Evolutionary conservation across 2,329 filamentous ascomycete genomes (phyloP).

Genomic region (Hypoxylon sp.): DNA sequence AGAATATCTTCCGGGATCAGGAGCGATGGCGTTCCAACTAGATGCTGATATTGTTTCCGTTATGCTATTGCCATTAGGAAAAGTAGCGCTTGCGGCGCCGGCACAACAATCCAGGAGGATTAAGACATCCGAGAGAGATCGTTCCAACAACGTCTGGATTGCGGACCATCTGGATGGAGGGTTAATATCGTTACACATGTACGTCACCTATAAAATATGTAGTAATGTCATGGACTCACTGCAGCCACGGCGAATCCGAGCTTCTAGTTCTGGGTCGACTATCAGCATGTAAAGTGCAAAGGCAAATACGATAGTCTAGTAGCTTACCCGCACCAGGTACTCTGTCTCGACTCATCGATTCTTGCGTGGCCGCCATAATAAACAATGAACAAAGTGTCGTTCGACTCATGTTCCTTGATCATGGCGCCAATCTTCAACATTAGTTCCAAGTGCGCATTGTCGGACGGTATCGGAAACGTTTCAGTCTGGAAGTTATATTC

Average conservation of each 20-base stretch:
- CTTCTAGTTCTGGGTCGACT: slow-evolving; percentile 61
- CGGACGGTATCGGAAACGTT: slow-evolving; percentile 71
- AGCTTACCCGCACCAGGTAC: slow-evolving; percentile 72
- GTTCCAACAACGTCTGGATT: slow-evolving; percentile 71
- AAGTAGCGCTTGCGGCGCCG: slow-evolving; percentile 72
- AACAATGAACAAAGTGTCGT: slow-evolving; percentile 70
- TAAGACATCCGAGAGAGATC: slow-evolving; percentile 70
- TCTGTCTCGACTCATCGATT: slow-evolving; percentile 72
- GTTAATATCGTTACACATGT: slow-evolving; percentile 27
- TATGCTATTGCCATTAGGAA: slow-evolving; percentile 70
- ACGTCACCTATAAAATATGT: slow-evolving; percentile 26
- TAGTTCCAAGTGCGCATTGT: slow-evolving; percentile 71
- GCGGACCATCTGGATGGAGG: slow-evolving; percentile 66
- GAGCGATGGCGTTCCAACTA: slow-evolving; percentile 73
- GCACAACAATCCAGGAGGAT: slow-evolving; percentile 74
- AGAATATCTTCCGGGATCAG: slow-evolving; percentile 71
- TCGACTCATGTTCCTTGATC: slow-evolving; percentile 70
- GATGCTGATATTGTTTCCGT: slow-evolving; percentile 75
- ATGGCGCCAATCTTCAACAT: slow-evolving; percentile 71
- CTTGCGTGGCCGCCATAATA: slow-evolving; percentile 74
- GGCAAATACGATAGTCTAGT: background rate
- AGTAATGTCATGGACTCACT: slow-evolving; percentile 58
- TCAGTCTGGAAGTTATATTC: slow-evolving; percentile 72
- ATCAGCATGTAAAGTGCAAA: slow-evolving; percentile 33
- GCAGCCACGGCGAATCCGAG: slow-evolving; percentile 68